Evolutionary conservation across 2,329 filamentous ascomycete species (phyloP), one percentile per base, ranked within the genome.

Genomic region (Trichophyton benhamiae): DNA sequence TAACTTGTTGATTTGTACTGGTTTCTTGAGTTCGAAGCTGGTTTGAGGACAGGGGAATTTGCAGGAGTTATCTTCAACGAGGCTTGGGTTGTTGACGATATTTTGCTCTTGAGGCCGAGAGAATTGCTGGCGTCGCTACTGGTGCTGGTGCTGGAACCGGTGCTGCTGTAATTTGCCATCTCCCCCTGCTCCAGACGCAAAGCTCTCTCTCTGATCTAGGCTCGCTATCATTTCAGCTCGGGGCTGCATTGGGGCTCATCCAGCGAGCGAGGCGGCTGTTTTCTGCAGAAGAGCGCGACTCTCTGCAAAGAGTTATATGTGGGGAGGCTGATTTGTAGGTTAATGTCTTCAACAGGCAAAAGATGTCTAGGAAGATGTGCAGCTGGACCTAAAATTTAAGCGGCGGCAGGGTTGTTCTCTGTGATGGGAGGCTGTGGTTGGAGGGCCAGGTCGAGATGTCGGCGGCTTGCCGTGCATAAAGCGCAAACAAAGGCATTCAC

Each of bases 51-150:
- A 61, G 89, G 88, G 62, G 89, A 91, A 72, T 85, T 89, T 63
- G 88, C 86, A 61, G 90, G 88, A 62, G 89, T 91, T 67, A 87
- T 75, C 76, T 84, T 87, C 66, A 88, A 77, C 52, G 74, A 74
- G 59, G 71, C 66, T 33, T 68, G 67, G 11, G 70, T 66, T 17
- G 68, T 70, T 63, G 67, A 66, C 38, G 63, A 62, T 30, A 70
- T 62, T 64, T 74, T 76, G 69, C 66, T 70, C 68, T 73, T 76
- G 59, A 68, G 62, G 58, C 65, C 70, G 60, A 68, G 63, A 38
- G 72, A 66, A 46, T 49, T 63, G 57, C 42, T 60, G 17, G 44
- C n/a, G 55, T 58, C 44, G 58, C 20, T 59, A 38, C 30, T 17
- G 27, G 72, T 75, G 68, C 67, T 69, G 67, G 71, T 75, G 60